Conservation (phyloP, 2,329 filamentous ascomycete genomes). For the Ceratocystis alfenasii region DNA sequence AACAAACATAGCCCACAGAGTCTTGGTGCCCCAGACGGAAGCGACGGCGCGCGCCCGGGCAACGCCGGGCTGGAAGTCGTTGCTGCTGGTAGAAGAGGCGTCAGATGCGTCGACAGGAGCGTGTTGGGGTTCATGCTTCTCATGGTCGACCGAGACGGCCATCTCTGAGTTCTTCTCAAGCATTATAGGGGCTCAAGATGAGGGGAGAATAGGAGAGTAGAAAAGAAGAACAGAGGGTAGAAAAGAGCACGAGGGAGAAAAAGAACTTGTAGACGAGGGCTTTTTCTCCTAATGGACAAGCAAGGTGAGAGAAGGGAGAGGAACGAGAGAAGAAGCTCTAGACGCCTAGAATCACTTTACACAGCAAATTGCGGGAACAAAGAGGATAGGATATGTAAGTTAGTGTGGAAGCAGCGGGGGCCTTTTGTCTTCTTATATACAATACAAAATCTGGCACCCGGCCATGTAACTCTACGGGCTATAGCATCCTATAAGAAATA, state of each 20-base stretch:
- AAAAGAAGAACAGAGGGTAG: not conserved
- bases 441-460: not conserved
- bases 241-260: not conserved
- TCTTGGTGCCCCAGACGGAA: conserved; percentile 31
- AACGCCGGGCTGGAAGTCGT: conserved; percentile 30
- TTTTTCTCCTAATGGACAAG: not conserved
- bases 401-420: not conserved
- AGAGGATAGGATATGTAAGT: not conserved
- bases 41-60: conserved; percentile 33
- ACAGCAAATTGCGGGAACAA: not conserved
- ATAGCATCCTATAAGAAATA: not conserved
- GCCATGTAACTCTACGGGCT: conserved; percentile 8
- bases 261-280: not conserved
- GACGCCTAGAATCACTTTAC: not conserved
- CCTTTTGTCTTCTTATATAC: conserved; percentile 14
- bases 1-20: conserved; percentile 32
- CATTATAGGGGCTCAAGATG: not conserved
- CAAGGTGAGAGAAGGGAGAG: not conserved
- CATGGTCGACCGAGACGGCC: conserved; percentile 16
- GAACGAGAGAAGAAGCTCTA: not conserved
- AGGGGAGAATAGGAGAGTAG: not conserved
- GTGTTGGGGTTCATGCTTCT: conserved; percentile 16
- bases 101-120: conserved; percentile 22
- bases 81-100: conserved; percentile 26
- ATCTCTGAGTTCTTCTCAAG: not conserved